phyloP scores from a whole-genome alignment of 2,329 filamentous ascomycete genomes.

The Fusarium verrucosum region DNA sequence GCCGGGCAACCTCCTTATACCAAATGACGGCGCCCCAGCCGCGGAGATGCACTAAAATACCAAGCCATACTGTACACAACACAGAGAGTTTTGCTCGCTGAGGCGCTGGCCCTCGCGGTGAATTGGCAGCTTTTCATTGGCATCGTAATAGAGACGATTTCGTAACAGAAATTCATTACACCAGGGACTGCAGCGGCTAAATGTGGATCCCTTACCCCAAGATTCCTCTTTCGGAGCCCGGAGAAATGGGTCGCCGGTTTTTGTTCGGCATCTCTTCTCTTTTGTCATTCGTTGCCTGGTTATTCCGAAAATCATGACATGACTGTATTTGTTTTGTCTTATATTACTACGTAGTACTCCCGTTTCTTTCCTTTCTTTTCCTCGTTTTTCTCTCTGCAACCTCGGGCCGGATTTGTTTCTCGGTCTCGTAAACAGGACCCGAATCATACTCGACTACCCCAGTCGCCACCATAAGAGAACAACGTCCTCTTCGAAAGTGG shows the following conservation, averaged over 20 bases:
- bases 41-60: conserved; percentile 41
- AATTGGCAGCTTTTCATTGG: conserved; percentile 30
- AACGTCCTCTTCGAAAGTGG: too few relatives aligned
- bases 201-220: conserved; percentile 7
- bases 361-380: background rate
- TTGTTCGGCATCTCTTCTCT: conserved; percentile 25
- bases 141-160: conserved; percentile 36
- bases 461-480: too few relatives aligned
- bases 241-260: conserved; percentile 16
- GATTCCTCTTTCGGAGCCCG: conserved; percentile 8
- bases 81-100: too few relatives aligned
- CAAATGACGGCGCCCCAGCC: background rate
- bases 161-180: conserved; percentile 41
- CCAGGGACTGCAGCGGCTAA: conserved; percentile 22
- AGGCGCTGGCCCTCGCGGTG: too few relatives aligned
- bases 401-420: too few relatives aligned
- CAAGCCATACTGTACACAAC: background rate
- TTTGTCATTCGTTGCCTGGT: too few relatives aligned
- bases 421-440: too few relatives aligned
- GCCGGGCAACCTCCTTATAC: conserved; percentile 9
- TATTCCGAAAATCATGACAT: conserved; percentile 5
- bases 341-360: background rate
- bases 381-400: too few relatives aligned
- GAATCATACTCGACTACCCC: too few relatives aligned
- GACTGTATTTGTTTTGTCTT: background rate